A percentile compares a stretch with the other conserved stretches of the same genome.
These are phyloP conservation scores for Raffaelea ambrosiae DNA, from an alignment of 2,329 filamentous ascomycete species.

Conservation along the genomic window DNA sequence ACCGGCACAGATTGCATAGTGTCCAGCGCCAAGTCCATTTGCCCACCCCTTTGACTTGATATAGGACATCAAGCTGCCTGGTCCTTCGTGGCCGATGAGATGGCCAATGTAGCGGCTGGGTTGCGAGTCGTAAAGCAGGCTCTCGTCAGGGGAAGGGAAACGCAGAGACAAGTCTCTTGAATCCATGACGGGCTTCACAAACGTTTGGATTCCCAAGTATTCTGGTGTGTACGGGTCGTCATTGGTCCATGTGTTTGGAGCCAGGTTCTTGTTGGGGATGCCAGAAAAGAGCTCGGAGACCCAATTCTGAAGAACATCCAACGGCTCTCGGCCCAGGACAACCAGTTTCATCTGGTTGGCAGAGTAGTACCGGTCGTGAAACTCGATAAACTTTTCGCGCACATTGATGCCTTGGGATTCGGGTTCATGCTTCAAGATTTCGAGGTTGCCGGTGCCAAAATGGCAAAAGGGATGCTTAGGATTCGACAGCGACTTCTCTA, in stretches of 20 bases:
- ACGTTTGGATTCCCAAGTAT: conserved; percentile 59
- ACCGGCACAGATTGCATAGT: conserved; percentile 68
- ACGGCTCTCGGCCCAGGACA: conserved; percentile 69
- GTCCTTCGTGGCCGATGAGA: conserved; percentile 84
- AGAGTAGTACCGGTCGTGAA: conserved; percentile 83
- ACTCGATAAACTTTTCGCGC: conserved; percentile 84
- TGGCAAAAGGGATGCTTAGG: conserved; percentile 81
- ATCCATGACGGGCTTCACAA: conserved; percentile 89
- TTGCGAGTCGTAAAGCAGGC: conserved; percentile 67
- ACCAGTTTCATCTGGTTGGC: conserved; percentile 92
- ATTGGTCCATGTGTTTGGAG: conserved; percentile 46
- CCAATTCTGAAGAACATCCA: conserved; percentile 80
- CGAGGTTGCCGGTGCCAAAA: conserved; percentile 83
- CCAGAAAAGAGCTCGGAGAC: conserved; percentile 73
- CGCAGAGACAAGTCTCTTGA: conserved; percentile 68
- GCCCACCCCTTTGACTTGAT: conserved; percentile 88
- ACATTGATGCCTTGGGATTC: conserved; percentile 75
- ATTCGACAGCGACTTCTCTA: conserved; percentile 83
- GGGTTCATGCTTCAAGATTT: conserved; percentile 76
- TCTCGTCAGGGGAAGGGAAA: conserved; percentile 82
- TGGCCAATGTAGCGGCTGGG: conserved; percentile 83
- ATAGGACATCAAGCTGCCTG: conserved; percentile 83
- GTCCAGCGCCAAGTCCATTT: conserved; percentile 71
- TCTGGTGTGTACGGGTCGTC: conserved; percentile 40
- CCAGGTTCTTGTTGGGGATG: conserved; percentile 73